Base-by-base conservation (phyloP, 257 asterid genomes). In the Parsonsia alboflavescens region DNA sequence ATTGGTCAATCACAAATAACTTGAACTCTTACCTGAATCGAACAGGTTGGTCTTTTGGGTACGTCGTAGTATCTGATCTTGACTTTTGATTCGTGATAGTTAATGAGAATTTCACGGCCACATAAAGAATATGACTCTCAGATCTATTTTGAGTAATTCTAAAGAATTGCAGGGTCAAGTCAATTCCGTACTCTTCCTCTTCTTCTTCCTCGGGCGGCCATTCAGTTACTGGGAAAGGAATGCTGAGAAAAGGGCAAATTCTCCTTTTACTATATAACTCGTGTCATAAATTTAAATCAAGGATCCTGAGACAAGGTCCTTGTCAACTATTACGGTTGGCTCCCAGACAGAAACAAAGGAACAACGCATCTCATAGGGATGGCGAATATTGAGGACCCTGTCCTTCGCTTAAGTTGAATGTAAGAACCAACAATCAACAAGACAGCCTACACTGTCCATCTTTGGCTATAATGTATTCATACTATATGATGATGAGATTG, bases 321-420 rank as follows among this genome's bases (percentile, higher is more conserved):
- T 26, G 68, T 75, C 68, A 75, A 66, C 24, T 68, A 65, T 73
- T 77, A 59, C 26, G 5, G 19, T 41, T 12, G 24, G 69, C 26
- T 36, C 48, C 69, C 2, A 26, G 24, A 36, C 48, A 41, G 48
- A 64, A 64, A 64, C 79, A 81, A 66, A 65, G 48, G 77, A 77
- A 73, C 71, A 63, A 56, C 77, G 63, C 30, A 73, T 77, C 77
- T 50, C 48, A 30, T 56, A 68, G 74, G 71, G 75, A 74, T 77
- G 73, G 82, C 72, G 61, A 22, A 77, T 39, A 80, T n/a, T 52
- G 66, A 73, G 68, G 54, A 68, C 4, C 22, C 56, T 77, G 84
- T 81, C 82, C 67, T 81, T 76, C 73, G 64, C 53, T 54, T 68
- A 30, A 70, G 11, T 56, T 46, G 66, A 48, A 70, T 73, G 41